Percentiles rank a stretch among this genome's conserved stretches.
Evolutionary conservation across 345 rosid species (phyloP).

Genomic region (Carallia pectinifolia): DNA sequence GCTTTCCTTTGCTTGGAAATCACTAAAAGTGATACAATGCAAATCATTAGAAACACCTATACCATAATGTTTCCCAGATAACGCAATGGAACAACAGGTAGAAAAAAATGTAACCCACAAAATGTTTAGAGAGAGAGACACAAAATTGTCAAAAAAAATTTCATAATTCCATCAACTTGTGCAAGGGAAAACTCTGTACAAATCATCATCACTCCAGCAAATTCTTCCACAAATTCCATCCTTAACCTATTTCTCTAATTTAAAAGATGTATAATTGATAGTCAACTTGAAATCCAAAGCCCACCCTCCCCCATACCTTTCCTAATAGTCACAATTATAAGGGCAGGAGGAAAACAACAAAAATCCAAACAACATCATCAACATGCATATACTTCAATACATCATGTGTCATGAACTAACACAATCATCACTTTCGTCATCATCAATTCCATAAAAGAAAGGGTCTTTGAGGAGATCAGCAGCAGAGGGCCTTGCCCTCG

Average conservation of each 20-base stretch:
- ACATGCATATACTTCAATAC: background rate
- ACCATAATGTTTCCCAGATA: background rate
- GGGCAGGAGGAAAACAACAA: background rate
- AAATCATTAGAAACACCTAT: background rate
- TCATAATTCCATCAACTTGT: background rate
- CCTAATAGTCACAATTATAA: background rate
- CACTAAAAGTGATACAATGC: slow-evolving; percentile 7
- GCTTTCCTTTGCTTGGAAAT: slow-evolving; percentile 18
- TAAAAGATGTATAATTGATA: background rate
- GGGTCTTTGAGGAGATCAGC: background rate
- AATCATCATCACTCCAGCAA: background rate
- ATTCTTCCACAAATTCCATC: background rate
- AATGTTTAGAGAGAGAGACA: no score
- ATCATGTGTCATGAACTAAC: background rate
- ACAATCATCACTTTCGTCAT: background rate
- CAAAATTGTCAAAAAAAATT: background rate
- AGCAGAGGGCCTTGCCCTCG: slow-evolving; percentile 13
- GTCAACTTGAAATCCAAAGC: background rate
- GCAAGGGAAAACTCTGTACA: background rate
- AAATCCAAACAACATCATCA: background rate
- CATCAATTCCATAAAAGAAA: slow-evolving; percentile 12
- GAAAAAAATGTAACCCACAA: no score
- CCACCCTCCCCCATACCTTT: background rate
- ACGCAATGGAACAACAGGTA: no score
- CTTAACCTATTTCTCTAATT: background rate